Evolutionary conservation across 768 basidiomycete species (phyloP).

Genomic region (Trametes elegans): DNA sequence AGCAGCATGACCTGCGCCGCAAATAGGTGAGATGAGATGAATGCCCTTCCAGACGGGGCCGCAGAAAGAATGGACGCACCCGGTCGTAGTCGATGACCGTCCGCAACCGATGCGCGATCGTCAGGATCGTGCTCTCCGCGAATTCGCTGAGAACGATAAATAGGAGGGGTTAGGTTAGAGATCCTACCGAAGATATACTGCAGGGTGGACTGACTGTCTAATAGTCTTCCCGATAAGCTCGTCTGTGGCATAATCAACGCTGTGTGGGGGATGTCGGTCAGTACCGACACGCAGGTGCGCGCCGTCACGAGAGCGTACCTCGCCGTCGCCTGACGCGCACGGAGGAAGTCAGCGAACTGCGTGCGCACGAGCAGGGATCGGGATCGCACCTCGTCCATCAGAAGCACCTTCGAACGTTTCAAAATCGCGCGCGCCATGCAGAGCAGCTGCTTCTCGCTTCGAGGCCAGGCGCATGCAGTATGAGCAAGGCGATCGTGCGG

Average conservation of each 20-base stretch:
- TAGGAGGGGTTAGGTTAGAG: neutral
- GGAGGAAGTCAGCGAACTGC: neutral
- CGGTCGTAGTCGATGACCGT: conserved; percentile 85
- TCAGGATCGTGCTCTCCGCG: conserved; percentile 76
- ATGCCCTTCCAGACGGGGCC: conserved; percentile 4
- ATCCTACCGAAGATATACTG: conserved; percentile 40
- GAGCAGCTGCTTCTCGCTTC: conserved; percentile 77
- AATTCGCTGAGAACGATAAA: conserved; percentile 54
- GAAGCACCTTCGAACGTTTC: conserved; percentile 70
- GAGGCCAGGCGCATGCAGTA: conserved; percentile 1
- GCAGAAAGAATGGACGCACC: conserved; percentile 39
- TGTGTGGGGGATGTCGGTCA: conserved; percentile 24
- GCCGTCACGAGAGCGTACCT: conserved; percentile 38
- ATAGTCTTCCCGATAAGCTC: conserved; percentile 84
- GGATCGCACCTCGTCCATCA: conserved; percentile 77
- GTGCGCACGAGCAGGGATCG: neutral
- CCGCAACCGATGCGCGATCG: conserved; percentile 77
- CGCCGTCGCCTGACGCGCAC: conserved; percentile 59
- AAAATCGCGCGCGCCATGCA: conserved; percentile 89
- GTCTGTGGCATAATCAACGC: conserved; percentile 86
- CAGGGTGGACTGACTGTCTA: conserved; percentile 52
- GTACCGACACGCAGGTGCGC: neutral
- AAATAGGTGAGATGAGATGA: conserved; percentile 2
- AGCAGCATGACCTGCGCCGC: conserved; percentile 66
- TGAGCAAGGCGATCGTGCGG: conserved; percentile 1